A percentile compares a stretch with the other conserved stretches of the same genome.
Evolutionary conservation across 805 yeast genomes (phyloP).

Genomic region (Cyberlindnera maritima): DNA sequence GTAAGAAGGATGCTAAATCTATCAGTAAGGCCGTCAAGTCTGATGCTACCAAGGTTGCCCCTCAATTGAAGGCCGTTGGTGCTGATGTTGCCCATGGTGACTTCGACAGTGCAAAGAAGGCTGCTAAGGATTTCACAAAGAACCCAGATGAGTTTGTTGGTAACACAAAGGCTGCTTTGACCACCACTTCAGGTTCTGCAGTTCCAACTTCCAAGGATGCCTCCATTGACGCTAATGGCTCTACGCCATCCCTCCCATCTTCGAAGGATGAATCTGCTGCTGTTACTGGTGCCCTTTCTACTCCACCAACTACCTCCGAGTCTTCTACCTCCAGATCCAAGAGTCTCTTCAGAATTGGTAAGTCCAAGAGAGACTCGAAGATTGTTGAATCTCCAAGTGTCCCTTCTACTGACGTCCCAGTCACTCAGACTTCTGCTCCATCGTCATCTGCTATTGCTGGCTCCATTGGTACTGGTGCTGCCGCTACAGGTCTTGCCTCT

Average conservation of each 20-base stretch:
- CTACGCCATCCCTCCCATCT: not conserved
- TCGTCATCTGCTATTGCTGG: not conserved
- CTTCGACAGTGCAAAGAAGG: constrained; percentile 19
- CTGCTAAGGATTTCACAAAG: constrained; percentile 2
- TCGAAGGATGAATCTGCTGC: not conserved
- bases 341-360: not conserved
- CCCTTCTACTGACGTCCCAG: too few relatives aligned
- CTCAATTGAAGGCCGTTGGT: constrained; percentile 24
- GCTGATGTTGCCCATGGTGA: constrained; percentile 22
- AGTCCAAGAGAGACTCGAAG: constrained; percentile 1
- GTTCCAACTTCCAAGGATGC: not conserved
- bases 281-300: not conserved
- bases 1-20: constrained; percentile 9
- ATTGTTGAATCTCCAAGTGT: not conserved
- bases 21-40: constrained; percentile 6
- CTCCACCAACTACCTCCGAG: not conserved
- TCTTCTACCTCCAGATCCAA: constrained; percentile 3
- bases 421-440: not conserved
- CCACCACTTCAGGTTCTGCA: not conserved
- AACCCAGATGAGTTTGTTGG: constrained; percentile 7
- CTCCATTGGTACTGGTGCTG: constrained; percentile 1
- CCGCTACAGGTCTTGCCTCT: too few relatives aligned
- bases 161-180: constrained; percentile 8
- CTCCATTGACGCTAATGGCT: not conserved
- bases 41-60: constrained; percentile 25